Base-by-base conservation (phyloP, 192 early-diverging fungal genomes). In the Entophlyctis luteolus region DNA sequence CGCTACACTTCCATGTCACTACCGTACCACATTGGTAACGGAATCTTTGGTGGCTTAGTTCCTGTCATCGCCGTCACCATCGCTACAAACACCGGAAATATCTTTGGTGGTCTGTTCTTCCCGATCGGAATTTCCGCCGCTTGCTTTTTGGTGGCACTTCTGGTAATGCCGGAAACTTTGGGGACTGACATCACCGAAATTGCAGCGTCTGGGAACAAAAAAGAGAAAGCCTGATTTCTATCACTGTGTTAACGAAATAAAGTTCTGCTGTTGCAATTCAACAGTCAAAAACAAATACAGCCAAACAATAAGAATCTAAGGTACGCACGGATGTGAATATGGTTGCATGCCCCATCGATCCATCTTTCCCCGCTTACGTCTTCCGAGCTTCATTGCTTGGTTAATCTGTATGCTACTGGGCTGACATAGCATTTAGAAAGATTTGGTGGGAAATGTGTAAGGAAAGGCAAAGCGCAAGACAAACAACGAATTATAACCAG, bases 1-100 rank as follows among this genome's bases (percentile, higher is more conserved):
- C 59, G 71, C 4, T 72, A 62, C 42, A 73, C 69, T 18, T 63
- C 55, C 45, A 3, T 72, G 2, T 63, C 68, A 0, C n/a, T 72
- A n/a, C 70, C 70, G 52, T 54, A 62, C 59, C 16, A 68, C 20
- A 55, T 71, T 55, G 67, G 69, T 25, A 72, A 66, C n/a, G 71
- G 71, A 5, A 62, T 72, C 20, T 58, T 72, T 73, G 66, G 71
- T 42, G 71, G 71, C 0, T 10, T 73, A 14, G 50, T 60, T 18
- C 71, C 71, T 4, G 55, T 72, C 2, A 28, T 72, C 22, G 70
- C 25, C 18, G 50, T 55, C 33, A 27, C 55, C 22, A 18, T 72
- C 2, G 37, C 34, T 18, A 18, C 35, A 8, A 20, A 16, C 12
- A 72, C 71, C 18, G 67, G 65, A 0, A 72, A 50, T 33, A 67